Evolutionary conservation across 176 grass and related monocot species (phyloP).

Genomic region (Dactylis glomerata): DNA sequence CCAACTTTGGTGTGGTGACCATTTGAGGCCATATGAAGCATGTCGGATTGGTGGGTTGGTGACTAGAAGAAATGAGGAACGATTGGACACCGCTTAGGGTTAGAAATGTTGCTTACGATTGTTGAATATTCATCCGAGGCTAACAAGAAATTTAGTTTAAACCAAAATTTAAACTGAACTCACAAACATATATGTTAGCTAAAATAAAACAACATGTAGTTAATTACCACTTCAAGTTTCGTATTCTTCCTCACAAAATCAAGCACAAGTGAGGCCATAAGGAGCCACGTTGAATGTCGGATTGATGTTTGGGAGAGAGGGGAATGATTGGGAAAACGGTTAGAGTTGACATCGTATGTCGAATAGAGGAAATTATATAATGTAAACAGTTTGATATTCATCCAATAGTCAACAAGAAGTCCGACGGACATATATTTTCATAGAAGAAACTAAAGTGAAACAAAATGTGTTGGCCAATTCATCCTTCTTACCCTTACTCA

Average conservation of each 20-base stretch:
- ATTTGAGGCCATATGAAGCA: neutral
- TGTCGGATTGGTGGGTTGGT: neutral
- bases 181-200: too few species aligned
- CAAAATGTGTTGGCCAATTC: neutral
- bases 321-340: neutral
- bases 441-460: neutral
- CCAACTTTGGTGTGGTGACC: neutral
- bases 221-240: too few species aligned
- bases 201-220: too few species aligned
- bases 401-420: neutral
- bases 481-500: neutral
- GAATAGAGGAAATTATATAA: neutral
- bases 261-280: neutral
- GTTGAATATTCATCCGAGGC: too few species aligned
- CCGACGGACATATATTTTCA: neutral
- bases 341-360: neutral
- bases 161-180: too few species aligned
- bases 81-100: too few species aligned
- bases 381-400: neutral
- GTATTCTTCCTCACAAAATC: too few species aligned
- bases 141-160: too few species aligned
- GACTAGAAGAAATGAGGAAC: too few species aligned
- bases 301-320: neutral
- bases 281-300: neutral
- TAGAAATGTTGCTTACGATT: too few species aligned